Evolutionary conservation across 805 yeast species (phyloP), one percentile per base, ranked within the genome.

Genomic region (Candida golubevii): DNA sequence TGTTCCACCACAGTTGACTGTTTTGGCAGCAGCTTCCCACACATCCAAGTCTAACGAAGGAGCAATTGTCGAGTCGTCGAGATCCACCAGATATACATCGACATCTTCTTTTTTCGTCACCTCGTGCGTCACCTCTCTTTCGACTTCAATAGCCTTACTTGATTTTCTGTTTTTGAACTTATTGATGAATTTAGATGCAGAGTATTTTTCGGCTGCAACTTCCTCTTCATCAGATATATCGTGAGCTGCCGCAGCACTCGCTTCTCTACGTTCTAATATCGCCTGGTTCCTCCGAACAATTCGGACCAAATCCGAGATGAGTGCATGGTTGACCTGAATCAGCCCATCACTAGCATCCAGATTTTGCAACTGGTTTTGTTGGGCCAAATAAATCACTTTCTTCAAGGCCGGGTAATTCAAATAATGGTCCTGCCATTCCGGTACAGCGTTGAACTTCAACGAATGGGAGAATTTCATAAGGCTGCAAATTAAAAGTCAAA

Each of bases 361-460:
- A 33, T 38, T 48, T 33, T 53, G 54, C 18, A 64, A 44, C 47
- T 67, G 72, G 31, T 60, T 62, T 44, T 66, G 66, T 45, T 80
- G 84, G 32, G 82, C 66, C 48, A 71, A 65, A 56, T 82, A 82
- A 31, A 81, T 75, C 28, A 71, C 56, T 54, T 80, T 79, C 56
- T 82, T 82, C 51, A 82, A 61, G 9, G 72, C 71, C 7, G 74
- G 66, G 49, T 75, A 74, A 45, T 71, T 65, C 48, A 75, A 54
- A 48, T 75, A 75, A 37, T 61, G 52, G 42, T 74, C 78, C 49
- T 65, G 66, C 78, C 79, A 75, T 55, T 75, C 80, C 6, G 80
- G 80, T 31, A 75, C 80, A n/a, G 75, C 72, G 50, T 74, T 74
- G 50, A 74, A 71, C 56, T 73, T 73, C 41, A 75, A 59, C 29